These are phyloP conservation scores for Fusarium sambucinum DNA, from an alignment of 2,329 filamentous ascomycete species.

Conservation along the genomic window DNA sequence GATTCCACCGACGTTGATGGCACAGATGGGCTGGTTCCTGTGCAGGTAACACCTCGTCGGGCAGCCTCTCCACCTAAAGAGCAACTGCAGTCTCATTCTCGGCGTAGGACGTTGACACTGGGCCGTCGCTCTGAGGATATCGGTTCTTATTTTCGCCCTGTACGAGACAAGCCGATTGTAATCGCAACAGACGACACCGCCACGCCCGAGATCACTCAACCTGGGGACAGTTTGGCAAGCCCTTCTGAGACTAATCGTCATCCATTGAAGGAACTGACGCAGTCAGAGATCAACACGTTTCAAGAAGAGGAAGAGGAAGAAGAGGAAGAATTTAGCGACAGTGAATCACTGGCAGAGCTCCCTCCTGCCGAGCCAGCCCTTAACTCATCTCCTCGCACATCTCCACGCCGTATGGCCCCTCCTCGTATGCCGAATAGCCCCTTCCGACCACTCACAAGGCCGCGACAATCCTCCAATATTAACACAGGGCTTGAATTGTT, in stretches of 20 bases:
- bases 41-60: slow-evolving; percentile 44
- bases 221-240: slow-evolving; percentile 9
- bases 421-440: slow-evolving; percentile 17
- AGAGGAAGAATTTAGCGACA: slow-evolving; percentile 14
- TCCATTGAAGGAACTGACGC: slow-evolving; percentile 44
- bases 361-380: slow-evolving; percentile 14
- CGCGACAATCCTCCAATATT: slow-evolving; percentile 4
- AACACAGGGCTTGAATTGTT: slow-evolving; percentile 2
- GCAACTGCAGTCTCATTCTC: slow-evolving; percentile 6
- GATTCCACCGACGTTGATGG: slow-evolving; percentile 49
- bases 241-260: slow-evolving; percentile 25
- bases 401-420: slow-evolving; percentile 10
- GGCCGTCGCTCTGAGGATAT: slow-evolving; percentile 45
- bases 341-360: slow-evolving; percentile 3
- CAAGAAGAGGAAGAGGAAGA: slow-evolving; percentile 40
- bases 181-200: slow-evolving; percentile 55
- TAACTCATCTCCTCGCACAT: slow-evolving; percentile 12
- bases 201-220: slow-evolving; percentile 37
- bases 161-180: slow-evolving; percentile 44
- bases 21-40: slow-evolving; percentile 37
- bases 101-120: slow-evolving; percentile 12
- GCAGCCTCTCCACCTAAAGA: slow-evolving; percentile 10
- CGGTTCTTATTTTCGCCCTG: slow-evolving; percentile 49
- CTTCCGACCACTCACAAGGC: slow-evolving; percentile 20
- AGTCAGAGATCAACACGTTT: slow-evolving; percentile 38